Conservation (phyloP, 2,329 filamentous ascomycete genomes). For the Alternaria brassicicola region DNA sequence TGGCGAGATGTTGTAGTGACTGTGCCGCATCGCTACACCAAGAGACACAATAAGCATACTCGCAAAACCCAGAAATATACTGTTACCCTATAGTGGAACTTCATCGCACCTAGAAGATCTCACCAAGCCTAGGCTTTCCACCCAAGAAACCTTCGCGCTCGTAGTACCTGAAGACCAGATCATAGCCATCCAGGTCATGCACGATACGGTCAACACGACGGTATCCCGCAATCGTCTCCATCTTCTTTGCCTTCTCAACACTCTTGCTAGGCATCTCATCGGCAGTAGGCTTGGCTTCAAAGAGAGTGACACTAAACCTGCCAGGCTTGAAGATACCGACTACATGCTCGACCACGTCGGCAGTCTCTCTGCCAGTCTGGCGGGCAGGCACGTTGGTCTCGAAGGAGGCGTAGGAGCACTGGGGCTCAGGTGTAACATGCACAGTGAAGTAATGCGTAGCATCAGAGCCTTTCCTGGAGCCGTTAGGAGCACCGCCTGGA, state of each 20-base stretch:
- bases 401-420: slow-evolving; percentile 97
- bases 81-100: not conserved
- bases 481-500: slow-evolving; percentile 58
- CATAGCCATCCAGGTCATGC: slow-evolving; percentile 96
- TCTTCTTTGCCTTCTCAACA: slow-evolving; percentile 55
- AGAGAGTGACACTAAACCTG: slow-evolving; percentile 96
- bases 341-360: slow-evolving; percentile 90
- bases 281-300: slow-evolving; percentile 76
- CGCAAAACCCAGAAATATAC: not conserved
- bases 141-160: slow-evolving; percentile 84
- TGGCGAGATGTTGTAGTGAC: slow-evolving; percentile 7
- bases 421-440: slow-evolving; percentile 94
- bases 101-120: slow-evolving; percentile 37
- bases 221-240: slow-evolving; percentile 86
- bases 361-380: slow-evolving; percentile 85
- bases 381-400: slow-evolving; percentile 95
- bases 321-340: slow-evolving; percentile 96
- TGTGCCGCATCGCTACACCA: slow-evolving; percentile 3
- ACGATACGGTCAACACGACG: slow-evolving; percentile 91
- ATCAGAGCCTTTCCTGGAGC: slow-evolving; percentile 49
- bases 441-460: slow-evolving; percentile 90
- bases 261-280: slow-evolving; percentile 47
- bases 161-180: slow-evolving; percentile 95
- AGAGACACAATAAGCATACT: not conserved
- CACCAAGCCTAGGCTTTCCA: slow-evolving; percentile 66